Conservation (phyloP, 768 basidiomycete genomes). For the Trametes maxima region DNA sequence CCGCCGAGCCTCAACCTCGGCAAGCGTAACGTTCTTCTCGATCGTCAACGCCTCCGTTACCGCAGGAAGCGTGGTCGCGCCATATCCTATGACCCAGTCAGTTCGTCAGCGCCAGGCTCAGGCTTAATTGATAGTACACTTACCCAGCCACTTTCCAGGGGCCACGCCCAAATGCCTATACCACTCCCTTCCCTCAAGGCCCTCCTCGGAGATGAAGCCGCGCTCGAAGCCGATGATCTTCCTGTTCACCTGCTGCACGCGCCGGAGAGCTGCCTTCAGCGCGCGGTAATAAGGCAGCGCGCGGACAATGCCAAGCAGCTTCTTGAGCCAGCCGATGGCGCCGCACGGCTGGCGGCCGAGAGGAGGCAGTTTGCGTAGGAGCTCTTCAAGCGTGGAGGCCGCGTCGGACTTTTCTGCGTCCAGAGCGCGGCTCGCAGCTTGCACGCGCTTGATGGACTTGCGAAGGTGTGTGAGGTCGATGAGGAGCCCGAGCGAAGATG, state of each 20-base stretch:
- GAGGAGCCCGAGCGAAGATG: slow-evolving; percentile 13
- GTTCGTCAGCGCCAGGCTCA: neutral
- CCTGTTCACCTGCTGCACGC: slow-evolving; percentile 59
- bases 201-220: slow-evolving; percentile 77
- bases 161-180: slow-evolving; percentile 84
- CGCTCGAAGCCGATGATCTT: slow-evolving; percentile 71
- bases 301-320: slow-evolving; percentile 5
- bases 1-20: slow-evolving; percentile 59
- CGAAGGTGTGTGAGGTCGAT: slow-evolving; percentile 27
- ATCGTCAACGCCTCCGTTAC: slow-evolving; percentile 75
- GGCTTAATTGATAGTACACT: slow-evolving; percentile 22
- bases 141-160: slow-evolving; percentile 83
- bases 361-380: slow-evolving; percentile 21
- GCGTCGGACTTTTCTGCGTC: slow-evolving; percentile 30
- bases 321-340: slow-evolving; percentile 15
- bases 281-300: slow-evolving; percentile 30
- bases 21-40: slow-evolving; percentile 63
- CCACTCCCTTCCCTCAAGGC: slow-evolving; percentile 85
- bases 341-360: neutral
- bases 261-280: slow-evolving; percentile 58
- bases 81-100: slow-evolving; percentile 55
- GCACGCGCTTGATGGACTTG: slow-evolving; percentile 23
- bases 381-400: slow-evolving; percentile 28
- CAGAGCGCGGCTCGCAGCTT: slow-evolving; percentile 23
- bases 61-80: slow-evolving; percentile 82